Evolutionary conservation across 331 rosid genomes (phyloP).

Genomic region (Cydonia oblonga): DNA sequence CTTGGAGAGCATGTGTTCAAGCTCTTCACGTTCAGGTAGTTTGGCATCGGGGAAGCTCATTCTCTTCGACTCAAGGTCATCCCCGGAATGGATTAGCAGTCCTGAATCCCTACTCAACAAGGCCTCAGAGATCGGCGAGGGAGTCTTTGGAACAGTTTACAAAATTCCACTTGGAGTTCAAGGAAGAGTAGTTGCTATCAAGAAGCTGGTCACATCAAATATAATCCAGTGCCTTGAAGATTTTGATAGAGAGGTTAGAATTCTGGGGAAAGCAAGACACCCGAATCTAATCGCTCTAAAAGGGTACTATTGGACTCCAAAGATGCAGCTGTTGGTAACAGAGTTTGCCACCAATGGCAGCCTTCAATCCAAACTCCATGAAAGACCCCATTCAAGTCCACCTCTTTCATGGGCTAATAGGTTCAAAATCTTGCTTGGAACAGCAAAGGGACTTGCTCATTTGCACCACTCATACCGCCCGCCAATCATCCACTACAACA

Average conservation of each 20-base stretch:
- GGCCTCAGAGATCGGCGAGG: conserved; percentile 76
- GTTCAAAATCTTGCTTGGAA: conserved; percentile 71
- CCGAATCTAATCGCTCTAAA: conserved; percentile 52
- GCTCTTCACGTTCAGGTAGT: conserved; percentile 61
- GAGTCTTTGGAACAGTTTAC: conserved; percentile 83
- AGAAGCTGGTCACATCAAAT: conserved; percentile 55
- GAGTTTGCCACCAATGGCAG: conserved; percentile 71
- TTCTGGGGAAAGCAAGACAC: conserved; percentile 68
- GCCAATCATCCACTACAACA: conserved; percentile 70
- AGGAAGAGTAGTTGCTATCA: conserved; percentile 59
- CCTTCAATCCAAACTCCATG: conserved; percentile 67
- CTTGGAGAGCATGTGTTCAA: conserved; percentile 84
- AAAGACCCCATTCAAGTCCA: conserved; percentile 45
- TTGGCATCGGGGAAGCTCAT: conserved; percentile 63
- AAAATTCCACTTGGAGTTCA: conserved; percentile 57
- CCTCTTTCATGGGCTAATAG: conserved; percentile 68
- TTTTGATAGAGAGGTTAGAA: conserved; percentile 70
- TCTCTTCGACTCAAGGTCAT: conserved; percentile 46
- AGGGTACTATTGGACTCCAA: conserved; percentile 89
- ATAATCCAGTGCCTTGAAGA: conserved; percentile 60
- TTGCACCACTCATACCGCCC: conserved; percentile 76
- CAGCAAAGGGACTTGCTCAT: conserved; percentile 74
- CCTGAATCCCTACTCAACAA: conserved; percentile 59
- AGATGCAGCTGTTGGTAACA: conserved; percentile 50
- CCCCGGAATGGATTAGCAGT: conserved; percentile 31